phyloP scores from a whole-genome alignment of 208 protist species.

The Leishmania martiniquensis region DNA sequence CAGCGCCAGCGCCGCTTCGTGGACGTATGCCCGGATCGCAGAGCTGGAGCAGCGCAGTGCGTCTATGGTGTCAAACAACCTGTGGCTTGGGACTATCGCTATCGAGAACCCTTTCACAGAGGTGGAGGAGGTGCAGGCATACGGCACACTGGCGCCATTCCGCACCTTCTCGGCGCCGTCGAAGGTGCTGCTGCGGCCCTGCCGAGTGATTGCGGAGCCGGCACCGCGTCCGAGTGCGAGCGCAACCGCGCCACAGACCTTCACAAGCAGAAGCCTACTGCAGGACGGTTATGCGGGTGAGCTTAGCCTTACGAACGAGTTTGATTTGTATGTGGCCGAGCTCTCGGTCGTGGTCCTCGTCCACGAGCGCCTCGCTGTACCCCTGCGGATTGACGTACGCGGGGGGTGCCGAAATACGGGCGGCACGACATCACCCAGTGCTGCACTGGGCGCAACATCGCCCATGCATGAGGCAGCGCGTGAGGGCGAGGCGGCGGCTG shows the following conservation, averaged over 20 bases:
- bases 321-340: conserved; percentile 40
- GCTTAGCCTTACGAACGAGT: conserved; percentile 55
- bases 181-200: conserved; percentile 30
- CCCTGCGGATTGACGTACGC: conserved; percentile 47
- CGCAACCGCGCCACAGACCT: conserved; percentile 1
- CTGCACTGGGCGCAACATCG: neutral
- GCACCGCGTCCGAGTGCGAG: neutral
- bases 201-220: conserved; percentile 17
- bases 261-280: neutral
- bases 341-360: conserved; percentile 40
- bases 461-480: conserved; percentile 1
- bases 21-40: conserved; percentile 61
- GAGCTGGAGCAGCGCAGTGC: conserved; percentile 56
- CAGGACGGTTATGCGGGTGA: conserved; percentile 60
- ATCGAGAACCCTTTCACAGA: conserved; percentile 71
- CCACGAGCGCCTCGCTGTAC: conserved; percentile 40
- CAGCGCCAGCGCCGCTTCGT: neutral
- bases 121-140: conserved; percentile 81
- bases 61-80: conserved; percentile 48
- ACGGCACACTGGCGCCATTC: conserved; percentile 70
- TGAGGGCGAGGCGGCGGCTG: neutral
- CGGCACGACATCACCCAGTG: neutral
- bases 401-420: conserved; percentile 13
- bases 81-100: conserved; percentile 79
- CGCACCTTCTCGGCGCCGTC: conserved; percentile 63